A percentile compares a stretch with the other conserved stretches of the same genome.
Evolutionary conservation across 2,329 filamentous ascomycete species (phyloP).

Genomic region (Chaetomiaceae sp.): DNA sequence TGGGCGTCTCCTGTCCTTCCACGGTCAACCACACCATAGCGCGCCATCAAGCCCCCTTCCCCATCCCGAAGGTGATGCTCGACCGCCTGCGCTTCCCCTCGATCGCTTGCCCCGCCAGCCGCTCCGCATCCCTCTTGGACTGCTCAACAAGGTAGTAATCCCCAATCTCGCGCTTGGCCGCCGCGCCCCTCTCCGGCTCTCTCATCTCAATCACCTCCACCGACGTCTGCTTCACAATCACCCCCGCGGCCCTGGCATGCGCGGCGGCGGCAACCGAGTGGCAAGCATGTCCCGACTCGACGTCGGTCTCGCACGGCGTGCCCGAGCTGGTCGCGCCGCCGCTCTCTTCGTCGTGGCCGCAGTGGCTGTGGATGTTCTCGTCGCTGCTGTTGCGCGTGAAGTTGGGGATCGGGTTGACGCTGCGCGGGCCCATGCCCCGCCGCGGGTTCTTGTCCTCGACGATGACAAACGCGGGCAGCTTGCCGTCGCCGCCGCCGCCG

Average conservation of each 20-base stretch:
- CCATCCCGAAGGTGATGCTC: constrained; percentile 3
- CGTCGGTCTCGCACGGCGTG: constrained; percentile 5
- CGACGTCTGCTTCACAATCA: constrained; percentile 21
- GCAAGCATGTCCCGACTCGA: constrained; percentile 2
- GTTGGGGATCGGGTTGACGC: constrained; percentile 25
- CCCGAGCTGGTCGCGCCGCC: no score
- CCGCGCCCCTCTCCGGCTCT: background rate
- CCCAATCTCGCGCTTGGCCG: constrained; percentile 2
- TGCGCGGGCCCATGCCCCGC: constrained; percentile 25
- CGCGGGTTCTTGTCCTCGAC: constrained; percentile 27
- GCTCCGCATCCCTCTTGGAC: constrained; percentile 11
- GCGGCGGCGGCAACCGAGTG: no score
- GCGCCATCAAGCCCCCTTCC: background rate
- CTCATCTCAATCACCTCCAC: constrained; percentile 18
- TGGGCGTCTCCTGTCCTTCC: no score
- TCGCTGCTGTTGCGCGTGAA: constrained; percentile 25
- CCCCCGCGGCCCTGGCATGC: background rate
- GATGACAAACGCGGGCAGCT: constrained; percentile 16
- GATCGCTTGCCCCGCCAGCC: background rate
- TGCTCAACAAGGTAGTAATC: constrained; percentile 23
- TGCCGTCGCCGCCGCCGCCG: constrained; percentile 5
- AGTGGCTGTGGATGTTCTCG: constrained; percentile 21
- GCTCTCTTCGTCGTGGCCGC: background rate
- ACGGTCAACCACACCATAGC: background rate
- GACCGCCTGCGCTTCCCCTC: constrained; percentile 9